These are phyloP conservation scores for Populus euphratica DNA, from an alignment of 345 rosid species.

Conservation along the genomic window DNA sequence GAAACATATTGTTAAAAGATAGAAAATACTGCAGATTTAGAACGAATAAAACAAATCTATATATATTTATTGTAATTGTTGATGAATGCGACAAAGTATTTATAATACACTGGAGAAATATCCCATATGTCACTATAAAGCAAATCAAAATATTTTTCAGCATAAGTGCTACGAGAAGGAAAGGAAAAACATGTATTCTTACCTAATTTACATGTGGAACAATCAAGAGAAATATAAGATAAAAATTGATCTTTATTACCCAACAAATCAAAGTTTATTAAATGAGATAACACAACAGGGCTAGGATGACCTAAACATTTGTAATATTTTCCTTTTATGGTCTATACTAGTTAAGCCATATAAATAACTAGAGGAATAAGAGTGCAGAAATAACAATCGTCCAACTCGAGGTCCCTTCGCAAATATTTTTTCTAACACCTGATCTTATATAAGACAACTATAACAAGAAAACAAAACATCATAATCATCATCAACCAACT, in stretches of 20 bases:
- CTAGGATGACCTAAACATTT: conserved; percentile 4
- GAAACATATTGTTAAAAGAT: no score
- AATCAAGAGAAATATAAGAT: background rate
- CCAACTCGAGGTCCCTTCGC: background rate
- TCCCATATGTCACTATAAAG: no score
- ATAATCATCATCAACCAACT: background rate
- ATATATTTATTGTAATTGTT: no score
- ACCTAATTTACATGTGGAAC: no score
- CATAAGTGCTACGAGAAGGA: no score
- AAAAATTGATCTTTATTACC: background rate
- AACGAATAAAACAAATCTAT: no score
- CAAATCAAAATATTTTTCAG: no score
- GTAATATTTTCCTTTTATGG: background rate
- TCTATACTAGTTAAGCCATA: background rate
- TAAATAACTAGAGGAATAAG: background rate
- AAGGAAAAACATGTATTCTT: no score
- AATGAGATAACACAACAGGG: background rate
- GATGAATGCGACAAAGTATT: no score
- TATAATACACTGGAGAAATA: no score
- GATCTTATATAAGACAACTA: background rate
- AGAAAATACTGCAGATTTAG: no score
- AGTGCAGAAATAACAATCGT: background rate
- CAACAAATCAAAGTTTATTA: background rate
- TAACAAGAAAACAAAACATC: background rate
- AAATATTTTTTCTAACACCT: background rate